Evolutionary conservation across 495 filamentous ascomycete genomes (phyloP).

Genomic region (Penicillium daleae): DNA sequence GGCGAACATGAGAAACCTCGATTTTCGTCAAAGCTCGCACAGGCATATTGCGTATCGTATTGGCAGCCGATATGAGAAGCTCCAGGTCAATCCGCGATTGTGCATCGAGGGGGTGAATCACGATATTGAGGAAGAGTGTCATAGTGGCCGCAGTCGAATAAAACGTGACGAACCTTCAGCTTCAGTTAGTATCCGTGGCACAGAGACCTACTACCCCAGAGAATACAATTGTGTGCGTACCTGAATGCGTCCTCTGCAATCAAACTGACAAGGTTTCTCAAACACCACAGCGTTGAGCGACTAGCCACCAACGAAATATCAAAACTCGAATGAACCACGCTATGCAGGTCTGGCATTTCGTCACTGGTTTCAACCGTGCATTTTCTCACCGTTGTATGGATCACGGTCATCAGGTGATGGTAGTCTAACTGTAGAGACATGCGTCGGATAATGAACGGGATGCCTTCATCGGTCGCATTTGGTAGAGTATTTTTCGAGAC

Average conservation of each 20-base stretch:
- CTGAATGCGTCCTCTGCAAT: constrained; percentile 18
- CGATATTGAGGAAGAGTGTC: constrained; percentile 25
- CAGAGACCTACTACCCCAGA: background rate
- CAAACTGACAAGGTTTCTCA: constrained; percentile 10
- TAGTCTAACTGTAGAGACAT: constrained; percentile 24
- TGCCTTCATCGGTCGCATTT: background rate
- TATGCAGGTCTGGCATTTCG: constrained; percentile 17
- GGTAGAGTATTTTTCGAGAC: constrained; percentile 13
- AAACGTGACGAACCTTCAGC: constrained; percentile 18
- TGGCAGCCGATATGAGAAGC: constrained; percentile 24
- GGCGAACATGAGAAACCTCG: constrained; percentile 10
- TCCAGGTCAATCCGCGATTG: constrained; percentile 21
- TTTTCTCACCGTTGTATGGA: constrained; percentile 27
- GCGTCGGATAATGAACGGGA: constrained; percentile 7
- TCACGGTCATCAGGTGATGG: constrained; percentile 20
- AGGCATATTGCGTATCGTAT: constrained; percentile 16
- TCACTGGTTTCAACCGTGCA: constrained; percentile 14
- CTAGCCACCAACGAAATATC: constrained; percentile 24
- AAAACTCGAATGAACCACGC: constrained; percentile 30
- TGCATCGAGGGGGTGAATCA: constrained; percentile 22
- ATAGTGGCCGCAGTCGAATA: constrained; percentile 18
- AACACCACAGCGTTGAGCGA: constrained; percentile 21
- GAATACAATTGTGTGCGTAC: constrained; percentile 6
- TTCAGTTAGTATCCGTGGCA: background rate
- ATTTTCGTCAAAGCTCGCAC: background rate